Evolutionary conservation across 2,329 filamentous ascomycete species (phyloP).

Genomic region (Aspergillus uvarum): DNA sequence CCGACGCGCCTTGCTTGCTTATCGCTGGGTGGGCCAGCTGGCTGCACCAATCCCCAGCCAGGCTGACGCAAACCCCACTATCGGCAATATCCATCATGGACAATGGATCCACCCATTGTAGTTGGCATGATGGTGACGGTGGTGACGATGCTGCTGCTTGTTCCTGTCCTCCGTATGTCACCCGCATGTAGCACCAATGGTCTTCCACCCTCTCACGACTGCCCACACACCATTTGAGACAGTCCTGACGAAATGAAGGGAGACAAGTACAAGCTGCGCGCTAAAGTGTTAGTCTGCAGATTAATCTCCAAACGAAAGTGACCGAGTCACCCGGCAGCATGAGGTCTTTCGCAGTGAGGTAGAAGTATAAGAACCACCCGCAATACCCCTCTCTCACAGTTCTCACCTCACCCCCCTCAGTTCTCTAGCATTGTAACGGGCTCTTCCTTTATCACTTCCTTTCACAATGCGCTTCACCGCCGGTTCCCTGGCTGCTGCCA

Average conservation of each 20-base stretch:
- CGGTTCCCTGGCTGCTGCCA: neutral
- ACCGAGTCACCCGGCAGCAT: neutral
- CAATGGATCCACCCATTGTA: neutral
- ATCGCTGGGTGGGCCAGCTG: neutral
- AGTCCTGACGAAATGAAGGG: neutral
- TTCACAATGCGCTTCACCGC: constrained; percentile 1
- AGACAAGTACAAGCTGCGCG: neutral
- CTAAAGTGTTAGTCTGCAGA: neutral
- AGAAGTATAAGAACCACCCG: neutral
- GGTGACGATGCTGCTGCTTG: neutral
- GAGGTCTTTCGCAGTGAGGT: neutral
- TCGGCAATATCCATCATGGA: constrained; percentile 5
- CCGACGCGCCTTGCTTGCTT: constrained; percentile 10
- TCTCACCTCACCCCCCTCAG: neutral
- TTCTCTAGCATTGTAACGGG: neutral
- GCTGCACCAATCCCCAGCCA: constrained; percentile 3
- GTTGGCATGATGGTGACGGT: neutral
- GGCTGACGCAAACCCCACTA: constrained; percentile 4
- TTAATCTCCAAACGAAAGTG: neutral
- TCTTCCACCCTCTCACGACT: neutral
- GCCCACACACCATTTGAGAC: neutral
- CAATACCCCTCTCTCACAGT: neutral
- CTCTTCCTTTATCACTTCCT: neutral
- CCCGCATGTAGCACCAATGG: neutral
- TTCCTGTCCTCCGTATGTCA: neutral